A percentile compares a stretch with the other conserved stretches of the same genome.
Conservation (phyloP, 2,329 filamentous ascomycete genomes). For the Alternaria sp. region DNA sequence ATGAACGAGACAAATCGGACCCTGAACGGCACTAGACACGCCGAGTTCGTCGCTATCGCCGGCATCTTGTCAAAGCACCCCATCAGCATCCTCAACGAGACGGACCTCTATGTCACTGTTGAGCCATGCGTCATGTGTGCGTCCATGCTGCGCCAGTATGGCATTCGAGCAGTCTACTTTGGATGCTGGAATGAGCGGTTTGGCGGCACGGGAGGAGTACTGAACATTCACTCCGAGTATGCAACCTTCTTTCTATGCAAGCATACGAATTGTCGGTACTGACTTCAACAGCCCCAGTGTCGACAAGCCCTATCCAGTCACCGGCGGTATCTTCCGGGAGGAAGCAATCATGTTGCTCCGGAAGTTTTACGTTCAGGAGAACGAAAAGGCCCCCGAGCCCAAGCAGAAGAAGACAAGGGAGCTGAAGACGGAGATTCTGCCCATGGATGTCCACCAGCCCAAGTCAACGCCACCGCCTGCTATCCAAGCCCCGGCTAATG, state of each 20-base stretch:
- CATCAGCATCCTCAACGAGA: conserved; percentile 73
- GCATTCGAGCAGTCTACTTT: conserved; percentile 90
- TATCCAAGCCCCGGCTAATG: conserved; percentile 13
- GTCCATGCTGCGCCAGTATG: conserved; percentile 85
- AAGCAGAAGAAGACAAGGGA: conserved; percentile 70
- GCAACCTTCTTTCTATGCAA: conserved; percentile 31
- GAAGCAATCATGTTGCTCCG: conserved; percentile 92
- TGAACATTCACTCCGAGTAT: conserved; percentile 80
- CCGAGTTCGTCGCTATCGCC: conserved; percentile 88
- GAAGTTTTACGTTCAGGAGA: conserved; percentile 97
- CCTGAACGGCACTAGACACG: conserved; percentile 80
- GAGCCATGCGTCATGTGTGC: conserved; percentile 99
- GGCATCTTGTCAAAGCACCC: conserved; percentile 71
- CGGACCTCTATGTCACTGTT: conserved; percentile 92
- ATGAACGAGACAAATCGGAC: conserved; percentile 88
- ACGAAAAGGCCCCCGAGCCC: conserved; percentile 78
- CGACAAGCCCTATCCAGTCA: conserved; percentile 80
- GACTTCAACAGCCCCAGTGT: conserved; percentile 65
- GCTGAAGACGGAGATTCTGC: conserved; percentile 67
- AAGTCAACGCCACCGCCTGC: conserved; percentile 41
- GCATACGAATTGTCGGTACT: conserved; percentile 10
- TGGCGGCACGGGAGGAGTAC: conserved; percentile 92
- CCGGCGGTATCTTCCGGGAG: conserved; percentile 86
- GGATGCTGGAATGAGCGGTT: conserved; percentile 97
- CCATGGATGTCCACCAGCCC: conserved; percentile 54